Evolutionary conservation across 352 stramenopile species (phyloP).

Genomic region (Phytophthora parvispora): DNA sequence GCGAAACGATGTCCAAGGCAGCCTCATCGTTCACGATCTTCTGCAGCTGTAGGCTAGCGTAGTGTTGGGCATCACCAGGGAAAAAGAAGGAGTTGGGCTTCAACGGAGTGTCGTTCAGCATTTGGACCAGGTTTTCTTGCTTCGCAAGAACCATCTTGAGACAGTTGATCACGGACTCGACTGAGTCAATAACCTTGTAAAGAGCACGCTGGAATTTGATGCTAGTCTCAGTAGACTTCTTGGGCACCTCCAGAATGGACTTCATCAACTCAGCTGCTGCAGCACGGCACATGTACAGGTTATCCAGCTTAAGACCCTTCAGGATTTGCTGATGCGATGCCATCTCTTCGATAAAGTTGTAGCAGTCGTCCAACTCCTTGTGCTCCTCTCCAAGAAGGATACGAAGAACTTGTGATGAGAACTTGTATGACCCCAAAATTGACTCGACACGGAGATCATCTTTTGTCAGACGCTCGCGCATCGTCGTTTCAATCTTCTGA

Average conservation of each 20-base stretch:
- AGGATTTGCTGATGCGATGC: constrained; percentile 76
- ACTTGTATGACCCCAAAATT: constrained; percentile 90
- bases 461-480: constrained; percentile 85
- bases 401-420: constrained; percentile 84
- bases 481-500: constrained; percentile 88
- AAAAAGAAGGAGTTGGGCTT: constrained; percentile 92
- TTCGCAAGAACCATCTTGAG: constrained; percentile 87
- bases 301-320: constrained; percentile 84
- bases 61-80: constrained; percentile 82
- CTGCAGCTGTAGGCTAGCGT: constrained; percentile 80
- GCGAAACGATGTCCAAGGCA: constrained; percentile 84
- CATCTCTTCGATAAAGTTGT: constrained; percentile 89
- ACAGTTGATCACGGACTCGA: constrained; percentile 84
- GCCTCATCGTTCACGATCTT: constrained; percentile 86
- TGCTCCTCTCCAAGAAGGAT: constrained; percentile 88
- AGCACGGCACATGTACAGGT: constrained; percentile 74
- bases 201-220: constrained; percentile 89
- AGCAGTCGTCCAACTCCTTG: constrained; percentile 85
- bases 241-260: constrained; percentile 83
- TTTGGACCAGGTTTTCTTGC: constrained; percentile 85
- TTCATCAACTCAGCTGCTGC: constrained; percentile 85
- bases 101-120: constrained; percentile 85
- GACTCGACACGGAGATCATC: constrained; percentile 86
- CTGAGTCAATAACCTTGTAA: constrained; percentile 88
- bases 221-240: constrained; percentile 72